These are phyloP conservation scores for Blastocladiella emersonii DNA, from an alignment of 371 early-diverging fungal genomes.

Conservation along the genomic window DNA sequence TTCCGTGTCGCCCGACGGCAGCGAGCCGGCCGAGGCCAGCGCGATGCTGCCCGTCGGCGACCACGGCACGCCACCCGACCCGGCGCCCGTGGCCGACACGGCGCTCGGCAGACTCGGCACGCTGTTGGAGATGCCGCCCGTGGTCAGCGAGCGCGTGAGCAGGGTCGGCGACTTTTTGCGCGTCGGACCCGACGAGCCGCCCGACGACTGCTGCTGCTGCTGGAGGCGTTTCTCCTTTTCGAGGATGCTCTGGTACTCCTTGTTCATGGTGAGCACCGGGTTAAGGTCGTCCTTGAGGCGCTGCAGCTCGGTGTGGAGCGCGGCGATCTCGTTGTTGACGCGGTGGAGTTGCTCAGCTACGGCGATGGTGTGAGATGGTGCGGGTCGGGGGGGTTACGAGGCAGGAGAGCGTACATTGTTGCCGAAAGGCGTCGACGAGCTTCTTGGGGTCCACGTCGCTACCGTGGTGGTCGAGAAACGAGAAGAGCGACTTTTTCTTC, in stretches of 20 bases:
- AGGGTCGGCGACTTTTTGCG: background rate
- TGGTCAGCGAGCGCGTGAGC: background rate
- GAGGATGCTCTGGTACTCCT: background rate
- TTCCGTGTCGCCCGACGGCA: slow-evolving; percentile 11
- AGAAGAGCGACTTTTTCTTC: background rate
- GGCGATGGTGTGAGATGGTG: background rate
- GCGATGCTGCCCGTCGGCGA: too few relatives aligned
- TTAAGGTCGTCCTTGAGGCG: slow-evolving; percentile 18
- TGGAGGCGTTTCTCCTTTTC: too few relatives aligned
- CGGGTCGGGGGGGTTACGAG: background rate
- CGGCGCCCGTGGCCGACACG: too few relatives aligned
- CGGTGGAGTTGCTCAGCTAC: slow-evolving; percentile 12
- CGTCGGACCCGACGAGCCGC: background rate
- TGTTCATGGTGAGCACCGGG: background rate
- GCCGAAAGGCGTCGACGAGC: slow-evolving; percentile 39
- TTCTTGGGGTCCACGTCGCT: slow-evolving; percentile 33
- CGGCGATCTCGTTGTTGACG: slow-evolving; percentile 17
- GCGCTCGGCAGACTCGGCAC: too few relatives aligned
- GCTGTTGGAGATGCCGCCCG: background rate
- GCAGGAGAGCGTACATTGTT: slow-evolving; percentile 25
- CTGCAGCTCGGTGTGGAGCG: slow-evolving; percentile 17
- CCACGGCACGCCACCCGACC: too few relatives aligned
- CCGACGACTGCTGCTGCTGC: too few relatives aligned
- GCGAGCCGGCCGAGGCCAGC: too few relatives aligned
- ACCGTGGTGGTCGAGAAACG: slow-evolving; percentile 1